Percentiles rank a stretch among this genome's conserved stretches.
Evolutionary conservation across 2,329 filamentous ascomycete species (phyloP).

Genomic region (Chaetomium olivaceum): DNA sequence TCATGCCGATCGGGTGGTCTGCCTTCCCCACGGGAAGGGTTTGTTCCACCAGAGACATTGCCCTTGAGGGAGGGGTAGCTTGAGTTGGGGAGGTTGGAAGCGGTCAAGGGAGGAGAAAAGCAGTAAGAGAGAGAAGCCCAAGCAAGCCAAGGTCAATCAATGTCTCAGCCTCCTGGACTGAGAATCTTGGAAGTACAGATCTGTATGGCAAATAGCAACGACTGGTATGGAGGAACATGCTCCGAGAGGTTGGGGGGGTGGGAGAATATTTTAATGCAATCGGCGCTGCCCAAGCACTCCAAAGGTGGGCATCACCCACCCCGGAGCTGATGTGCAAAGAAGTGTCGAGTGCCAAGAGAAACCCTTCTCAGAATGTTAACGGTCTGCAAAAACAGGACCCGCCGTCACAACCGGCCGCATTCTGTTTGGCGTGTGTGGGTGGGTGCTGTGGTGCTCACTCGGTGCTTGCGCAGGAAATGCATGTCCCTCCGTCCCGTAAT

Average conservation of each 20-base stretch:
- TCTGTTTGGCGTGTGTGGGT: constrained; percentile 6
- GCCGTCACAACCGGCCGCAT: constrained; percentile 19
- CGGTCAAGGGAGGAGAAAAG: constrained; percentile 19
- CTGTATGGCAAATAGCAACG: not conserved
- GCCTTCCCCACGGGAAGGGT: constrained; percentile 21
- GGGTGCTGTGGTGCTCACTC: not conserved
- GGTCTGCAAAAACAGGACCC: constrained; percentile 26
- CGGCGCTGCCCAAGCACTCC: constrained; percentile 13
- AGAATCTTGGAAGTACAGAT: constrained; percentile 6
- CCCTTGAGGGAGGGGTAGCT: constrained; percentile 15
- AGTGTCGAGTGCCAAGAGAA: constrained; percentile 15
- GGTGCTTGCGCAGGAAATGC: not conserved
- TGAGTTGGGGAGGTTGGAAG: not conserved
- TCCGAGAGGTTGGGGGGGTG: constrained; percentile 13
- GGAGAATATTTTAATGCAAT: constrained; percentile 22
- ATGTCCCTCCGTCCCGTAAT: constrained; percentile 18
- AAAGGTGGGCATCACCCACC: constrained; percentile 12
- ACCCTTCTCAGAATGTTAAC: constrained; percentile 17
- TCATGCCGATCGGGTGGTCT: constrained; percentile 13
- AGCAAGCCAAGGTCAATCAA: constrained; percentile 1
- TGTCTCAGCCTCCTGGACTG: constrained; percentile 22
- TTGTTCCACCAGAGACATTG: constrained; percentile 29
- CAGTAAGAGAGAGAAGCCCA: not conserved
- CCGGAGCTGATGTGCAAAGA: not conserved
- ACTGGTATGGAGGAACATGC: constrained; percentile 22